Evolutionary conservation across 768 basidiomycete genomes (phyloP).

Genomic region (Boletus insuetus): DNA sequence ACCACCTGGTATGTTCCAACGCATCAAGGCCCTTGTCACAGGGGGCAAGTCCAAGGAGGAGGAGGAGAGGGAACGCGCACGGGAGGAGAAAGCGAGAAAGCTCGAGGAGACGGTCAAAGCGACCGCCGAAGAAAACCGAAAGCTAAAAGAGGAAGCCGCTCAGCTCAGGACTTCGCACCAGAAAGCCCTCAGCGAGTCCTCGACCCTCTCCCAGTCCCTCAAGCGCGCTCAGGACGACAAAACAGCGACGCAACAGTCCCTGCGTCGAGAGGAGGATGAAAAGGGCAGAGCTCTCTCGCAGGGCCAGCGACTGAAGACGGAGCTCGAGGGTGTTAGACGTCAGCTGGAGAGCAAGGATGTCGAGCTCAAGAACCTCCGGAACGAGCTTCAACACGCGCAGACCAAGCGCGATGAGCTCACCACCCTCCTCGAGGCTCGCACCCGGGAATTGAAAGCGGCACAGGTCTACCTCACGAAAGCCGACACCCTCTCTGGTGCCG

Average conservation of each 20-base stretch:
- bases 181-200: conserved; percentile 9
- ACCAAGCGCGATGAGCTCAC: conserved; percentile 28
- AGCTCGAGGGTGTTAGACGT: conserved; percentile 16
- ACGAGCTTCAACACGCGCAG: conserved; percentile 27
- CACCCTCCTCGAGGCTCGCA: conserved; percentile 33
- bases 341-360: conserved; percentile 24
- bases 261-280: conserved; percentile 22
- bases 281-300: conserved; percentile 10
- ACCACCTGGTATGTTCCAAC: neutral
- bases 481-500: conserved; percentile 43
- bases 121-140: conserved; percentile 14
- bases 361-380: conserved; percentile 25
- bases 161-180: conserved; percentile 9
- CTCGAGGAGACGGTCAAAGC: conserved; percentile 11
- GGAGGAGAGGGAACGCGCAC: conserved; percentile 15
- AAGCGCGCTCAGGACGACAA: conserved; percentile 20
- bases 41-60: conserved; percentile 18
- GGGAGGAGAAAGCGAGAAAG: conserved; percentile 14
- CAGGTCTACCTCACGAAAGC: conserved; percentile 44
- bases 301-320: conserved; percentile 13
- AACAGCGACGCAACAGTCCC: conserved; percentile 10
- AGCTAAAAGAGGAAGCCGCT: conserved; percentile 17
- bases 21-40: neutral
- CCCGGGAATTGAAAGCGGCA: conserved; percentile 40
- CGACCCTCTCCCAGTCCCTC: conserved; percentile 16